Evolutionary conservation across 2,329 filamentous ascomycete species (phyloP).

Genomic region (Ploettnerulaceae sp.): DNA sequence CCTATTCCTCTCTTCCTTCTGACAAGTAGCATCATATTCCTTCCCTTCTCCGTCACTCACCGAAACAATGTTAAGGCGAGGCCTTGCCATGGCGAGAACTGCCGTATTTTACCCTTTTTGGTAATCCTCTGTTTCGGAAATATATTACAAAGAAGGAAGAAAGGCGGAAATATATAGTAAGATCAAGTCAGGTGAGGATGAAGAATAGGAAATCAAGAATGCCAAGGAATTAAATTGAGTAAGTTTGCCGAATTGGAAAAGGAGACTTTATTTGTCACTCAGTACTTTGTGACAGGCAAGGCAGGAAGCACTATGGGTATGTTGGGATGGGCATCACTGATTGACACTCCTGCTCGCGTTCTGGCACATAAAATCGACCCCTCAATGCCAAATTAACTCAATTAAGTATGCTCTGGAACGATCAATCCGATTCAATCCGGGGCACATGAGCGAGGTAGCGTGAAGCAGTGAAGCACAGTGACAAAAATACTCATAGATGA

Average conservation of each 20-base stretch:
- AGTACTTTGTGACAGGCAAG: slow-evolving; percentile 1
- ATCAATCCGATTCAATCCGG: slow-evolving; percentile 10
- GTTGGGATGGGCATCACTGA: neutral
- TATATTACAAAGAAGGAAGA: too few species aligned
- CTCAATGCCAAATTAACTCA: neutral
- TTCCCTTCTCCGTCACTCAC: too few species aligned
- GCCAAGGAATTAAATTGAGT: neutral
- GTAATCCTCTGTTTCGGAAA: too few species aligned
- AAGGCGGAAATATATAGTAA: too few species aligned
- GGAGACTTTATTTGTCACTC: too few species aligned
- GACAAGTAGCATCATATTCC: too few species aligned
- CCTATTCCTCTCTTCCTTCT: too few species aligned
- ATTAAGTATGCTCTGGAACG: neutral
- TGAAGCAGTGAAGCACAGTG: neutral
- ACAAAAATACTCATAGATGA: neutral
- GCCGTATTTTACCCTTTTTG: too few species aligned
- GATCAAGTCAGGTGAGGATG: too few species aligned
- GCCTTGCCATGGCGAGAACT: too few species aligned
- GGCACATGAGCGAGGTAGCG: neutral
- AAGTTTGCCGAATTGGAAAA: slow-evolving; percentile 4
- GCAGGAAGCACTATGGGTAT: neutral
- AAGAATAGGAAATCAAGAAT: neutral
- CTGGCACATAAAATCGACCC: neutral
- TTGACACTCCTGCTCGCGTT: neutral
- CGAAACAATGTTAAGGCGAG: too few species aligned